Evolutionary conservation across 2,329 filamentous ascomycete genomes (phyloP).

Genomic region (Fusarium sterilihyphosum): DNA sequence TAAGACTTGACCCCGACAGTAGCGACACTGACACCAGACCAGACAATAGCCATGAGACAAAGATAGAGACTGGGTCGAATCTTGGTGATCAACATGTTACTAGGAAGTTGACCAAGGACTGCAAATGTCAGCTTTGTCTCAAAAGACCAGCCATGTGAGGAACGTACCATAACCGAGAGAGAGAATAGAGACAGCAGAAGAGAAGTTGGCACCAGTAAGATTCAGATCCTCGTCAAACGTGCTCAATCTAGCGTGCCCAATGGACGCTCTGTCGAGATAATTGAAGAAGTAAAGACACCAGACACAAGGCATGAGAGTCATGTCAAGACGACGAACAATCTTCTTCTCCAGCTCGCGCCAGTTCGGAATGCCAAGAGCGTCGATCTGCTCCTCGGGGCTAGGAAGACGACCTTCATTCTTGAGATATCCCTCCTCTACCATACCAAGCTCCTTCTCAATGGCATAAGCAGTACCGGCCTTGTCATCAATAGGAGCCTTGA

Average conservation of each 20-base stretch:
- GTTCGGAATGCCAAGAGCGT: slow-evolving; percentile 3
- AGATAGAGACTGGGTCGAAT: slow-evolving; percentile 7
- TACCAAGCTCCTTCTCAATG: slow-evolving; percentile 2
- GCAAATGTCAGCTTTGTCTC: accelerated
- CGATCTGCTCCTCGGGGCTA: slow-evolving; percentile 13
- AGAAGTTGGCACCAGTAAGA: slow-evolving; percentile 1
- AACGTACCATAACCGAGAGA: slow-evolving; percentile 12
- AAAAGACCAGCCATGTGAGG: accelerated
- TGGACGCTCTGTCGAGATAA: slow-evolving; percentile 14
- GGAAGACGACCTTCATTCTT: slow-evolving; percentile 5
- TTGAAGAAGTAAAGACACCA: slow-evolving; percentile 25
- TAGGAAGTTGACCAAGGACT: slow-evolving; percentile 14
- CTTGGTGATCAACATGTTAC: slow-evolving; percentile 20
- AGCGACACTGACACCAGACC: slow-evolving; percentile 10
- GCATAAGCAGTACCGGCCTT: background rate
- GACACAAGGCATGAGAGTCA: slow-evolving; percentile 19
- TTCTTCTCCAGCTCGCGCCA: slow-evolving; percentile 20
- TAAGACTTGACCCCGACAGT: slow-evolving; percentile 8
- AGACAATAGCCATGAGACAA: slow-evolving; percentile 11
- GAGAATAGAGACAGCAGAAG: slow-evolving; percentile 15
- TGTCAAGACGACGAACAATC: slow-evolving; percentile 9
- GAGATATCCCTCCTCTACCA: slow-evolving; percentile 6
- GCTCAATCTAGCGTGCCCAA: slow-evolving; percentile 4
- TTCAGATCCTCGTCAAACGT: background rate
- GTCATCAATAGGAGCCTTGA: background rate